phyloP scores from a whole-genome alignment of 2,329 filamentous ascomycete genomes.

The Alternaria panax region DNA sequence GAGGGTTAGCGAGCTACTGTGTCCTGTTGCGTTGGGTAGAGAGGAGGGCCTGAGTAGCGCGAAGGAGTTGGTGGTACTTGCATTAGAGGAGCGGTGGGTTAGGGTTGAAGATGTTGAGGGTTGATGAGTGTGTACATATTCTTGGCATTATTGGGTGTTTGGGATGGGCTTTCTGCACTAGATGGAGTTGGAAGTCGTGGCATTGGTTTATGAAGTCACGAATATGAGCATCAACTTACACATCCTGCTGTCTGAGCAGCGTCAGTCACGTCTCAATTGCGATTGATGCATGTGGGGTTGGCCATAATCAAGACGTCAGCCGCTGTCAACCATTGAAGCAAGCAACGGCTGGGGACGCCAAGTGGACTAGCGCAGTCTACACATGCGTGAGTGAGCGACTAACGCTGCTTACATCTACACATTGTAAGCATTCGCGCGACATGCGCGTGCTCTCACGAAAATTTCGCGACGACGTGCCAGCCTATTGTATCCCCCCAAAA shows the following conservation, averaged over 20 bases:
- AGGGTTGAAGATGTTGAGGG: slow-evolving; percentile 43
- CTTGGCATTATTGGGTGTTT: neutral
- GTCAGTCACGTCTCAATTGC: neutral
- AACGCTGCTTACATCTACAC: neutral
- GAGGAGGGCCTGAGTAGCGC: slow-evolving; percentile 35
- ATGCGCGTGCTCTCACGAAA: neutral
- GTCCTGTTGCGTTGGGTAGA: slow-evolving; percentile 46
- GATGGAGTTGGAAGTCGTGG: neutral
- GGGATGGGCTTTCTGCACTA: neutral
- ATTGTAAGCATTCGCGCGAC: neutral
- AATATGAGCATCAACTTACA: neutral
- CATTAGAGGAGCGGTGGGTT: slow-evolving; percentile 47
- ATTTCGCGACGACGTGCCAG: neutral
- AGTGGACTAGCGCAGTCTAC: neutral
- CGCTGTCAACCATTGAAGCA: neutral
- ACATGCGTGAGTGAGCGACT: neutral
- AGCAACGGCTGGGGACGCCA: neutral
- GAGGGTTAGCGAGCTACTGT: slow-evolving; percentile 48
- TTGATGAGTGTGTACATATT: neutral
- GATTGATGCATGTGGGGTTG: neutral
- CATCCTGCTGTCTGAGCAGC: neutral
- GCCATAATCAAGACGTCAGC: neutral
- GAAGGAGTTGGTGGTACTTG: slow-evolving; percentile 46
- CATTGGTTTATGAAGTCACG: neutral
- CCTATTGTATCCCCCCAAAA: neutral